Conservation (phyloP, 371 early-diverging fungal genomes). For the Mortierella sp. region DNA sequence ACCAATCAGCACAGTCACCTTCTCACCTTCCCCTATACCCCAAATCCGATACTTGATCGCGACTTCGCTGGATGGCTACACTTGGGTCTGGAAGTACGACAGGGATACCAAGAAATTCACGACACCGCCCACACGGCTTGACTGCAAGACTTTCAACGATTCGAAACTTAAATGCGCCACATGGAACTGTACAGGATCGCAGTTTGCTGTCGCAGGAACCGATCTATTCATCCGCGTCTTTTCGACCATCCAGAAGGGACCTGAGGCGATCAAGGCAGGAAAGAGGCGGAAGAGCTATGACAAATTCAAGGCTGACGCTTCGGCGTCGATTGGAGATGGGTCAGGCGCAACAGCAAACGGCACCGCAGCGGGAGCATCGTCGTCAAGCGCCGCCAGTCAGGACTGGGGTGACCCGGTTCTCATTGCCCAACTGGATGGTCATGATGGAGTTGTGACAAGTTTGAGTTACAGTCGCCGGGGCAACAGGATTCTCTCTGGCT, state of each 20-base stretch:
- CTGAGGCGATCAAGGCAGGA: slow-evolving; percentile 45
- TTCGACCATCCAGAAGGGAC: slow-evolving; percentile 66
- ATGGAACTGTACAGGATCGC: slow-evolving; percentile 86
- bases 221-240: slow-evolving; percentile 86
- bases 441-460: slow-evolving; percentile 82
- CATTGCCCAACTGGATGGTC: slow-evolving; percentile 81
- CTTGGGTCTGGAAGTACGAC: slow-evolving; percentile 85
- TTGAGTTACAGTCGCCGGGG: slow-evolving; percentile 83
- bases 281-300: slow-evolving; percentile 54
- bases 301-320: slow-evolving; percentile 53
- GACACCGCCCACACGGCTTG: slow-evolving; percentile 72
- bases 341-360: slow-evolving; percentile 11
- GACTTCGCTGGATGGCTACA: slow-evolving; percentile 82
- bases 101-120: slow-evolving; percentile 69
- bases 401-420: slow-evolving; percentile 70
- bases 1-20: slow-evolving; percentile 80
- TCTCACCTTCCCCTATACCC: slow-evolving; percentile 86
- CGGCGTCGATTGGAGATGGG: slow-evolving; percentile 5
- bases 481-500: slow-evolving; percentile 80
- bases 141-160: slow-evolving; percentile 68
- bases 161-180: slow-evolving; percentile 76
- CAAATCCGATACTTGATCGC: slow-evolving; percentile 84
- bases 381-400: slow-evolving; percentile 59
- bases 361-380: slow-evolving; percentile 54
- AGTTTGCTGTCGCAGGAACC: slow-evolving; percentile 85